Base-by-base conservation (phyloP, 192 early-diverging fungal species). In the Coemansia aciculifera region DNA sequence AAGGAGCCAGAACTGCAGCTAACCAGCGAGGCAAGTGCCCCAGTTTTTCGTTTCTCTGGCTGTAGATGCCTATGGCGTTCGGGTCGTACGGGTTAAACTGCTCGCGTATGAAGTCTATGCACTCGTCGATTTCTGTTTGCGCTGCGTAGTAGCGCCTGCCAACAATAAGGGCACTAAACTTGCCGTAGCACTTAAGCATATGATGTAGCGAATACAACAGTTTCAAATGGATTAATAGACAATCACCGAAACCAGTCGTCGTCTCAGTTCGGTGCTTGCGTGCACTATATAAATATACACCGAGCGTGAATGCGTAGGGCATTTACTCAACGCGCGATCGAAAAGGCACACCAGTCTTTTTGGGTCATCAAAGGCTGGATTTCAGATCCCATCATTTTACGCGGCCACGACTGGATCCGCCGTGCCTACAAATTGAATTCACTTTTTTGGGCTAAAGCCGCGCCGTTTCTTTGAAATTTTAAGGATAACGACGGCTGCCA, bases 401-500 rank as follows among this genome's bases (percentile, higher is more conserved):
- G 15, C 19, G 36, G 2, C 21, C 34, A 21, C 1, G 34, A 23
- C 4, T 21, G 13, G 29, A 40, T 37, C 9, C 3, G 34, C 34
- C 10, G 5, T 38, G 12, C 54, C 38, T 67, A 67, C 54, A 67
- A 67, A 67, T 56, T 3, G 15, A n/a, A 42, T 44, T 10, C 13
- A 11, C 31, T 9, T 27, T 24, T 13, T 46, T 43, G 54, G 51
- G 66, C 54, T 43, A 64, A 46, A 39, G 66, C 66, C 59, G 59
- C 59, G 59, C 21, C 17, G 15, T 11, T 1, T 29, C 10, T 29
- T 42, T n/a, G 13, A n/a, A 11, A 36, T 29, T 67, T 59, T 59
- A 74, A 74, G 62, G 49, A 65, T 67, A 29, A 79, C 77, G 77
- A 79, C 72, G 77, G 72, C 68, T 79, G 77, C 72, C 72, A 79